Conservation (phyloP, 345 rosid species). For the Eucalyptus melliodora region DNA sequence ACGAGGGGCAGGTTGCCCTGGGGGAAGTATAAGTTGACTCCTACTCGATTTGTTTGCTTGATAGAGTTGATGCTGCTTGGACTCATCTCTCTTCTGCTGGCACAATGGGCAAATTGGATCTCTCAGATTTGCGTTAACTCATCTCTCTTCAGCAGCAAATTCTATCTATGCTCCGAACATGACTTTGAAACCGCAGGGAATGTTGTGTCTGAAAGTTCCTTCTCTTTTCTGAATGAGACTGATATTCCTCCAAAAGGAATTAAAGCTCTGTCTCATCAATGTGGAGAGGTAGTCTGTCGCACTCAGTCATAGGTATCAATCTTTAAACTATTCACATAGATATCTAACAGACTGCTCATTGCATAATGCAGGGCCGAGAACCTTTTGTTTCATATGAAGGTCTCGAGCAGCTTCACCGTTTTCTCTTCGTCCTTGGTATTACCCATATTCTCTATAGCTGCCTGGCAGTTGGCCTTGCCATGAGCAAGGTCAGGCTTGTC, state of each 20-base stretch:
- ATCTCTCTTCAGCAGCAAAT: conserved; percentile 75
- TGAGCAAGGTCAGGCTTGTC: conserved; percentile 62
- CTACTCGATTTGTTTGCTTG: background rate
- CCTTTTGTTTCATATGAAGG: conserved; percentile 86
- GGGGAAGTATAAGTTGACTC: background rate
- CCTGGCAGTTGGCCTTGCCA: conserved; percentile 78
- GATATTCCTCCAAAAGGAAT: conserved; percentile 42
- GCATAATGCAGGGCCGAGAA: conserved; percentile 58
- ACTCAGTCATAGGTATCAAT: background rate
- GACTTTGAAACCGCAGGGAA: conserved; percentile 33
- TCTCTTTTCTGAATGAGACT: conserved; percentile 27
- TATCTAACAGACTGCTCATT: background rate
- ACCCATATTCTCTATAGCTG: conserved; percentile 90
- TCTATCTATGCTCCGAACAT: conserved; percentile 66
- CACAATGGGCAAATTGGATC: conserved; percentile 87
- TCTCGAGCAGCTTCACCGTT: conserved; percentile 83
- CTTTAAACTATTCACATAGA: background rate
- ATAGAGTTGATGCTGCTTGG: conserved; percentile 96
- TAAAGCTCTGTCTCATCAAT: conserved; percentile 34
- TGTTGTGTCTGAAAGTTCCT: conserved; percentile 18
- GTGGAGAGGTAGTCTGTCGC: conserved; percentile 46
- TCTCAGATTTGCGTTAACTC: conserved; percentile 85
- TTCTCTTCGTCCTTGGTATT: conserved; percentile 80
- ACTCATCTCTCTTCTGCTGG: conserved; percentile 78
- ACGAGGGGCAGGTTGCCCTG: background rate